A percentile compares a stretch with the other conserved stretches of the same genome.
Evolutionary conservation across 805 yeast species (phyloP).

Genomic region (Saturnispora zaruensis): DNA sequence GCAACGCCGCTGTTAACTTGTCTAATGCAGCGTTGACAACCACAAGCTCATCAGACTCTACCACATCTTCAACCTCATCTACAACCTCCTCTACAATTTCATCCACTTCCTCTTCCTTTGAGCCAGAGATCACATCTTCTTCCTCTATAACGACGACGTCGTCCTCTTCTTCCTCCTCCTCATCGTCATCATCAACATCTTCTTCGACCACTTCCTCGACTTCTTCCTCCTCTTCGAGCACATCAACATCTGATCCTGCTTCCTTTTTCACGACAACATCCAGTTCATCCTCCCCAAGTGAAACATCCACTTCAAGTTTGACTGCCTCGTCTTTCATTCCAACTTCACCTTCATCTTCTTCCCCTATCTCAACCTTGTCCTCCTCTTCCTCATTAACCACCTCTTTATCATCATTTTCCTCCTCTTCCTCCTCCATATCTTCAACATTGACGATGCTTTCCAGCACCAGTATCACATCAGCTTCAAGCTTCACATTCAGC

Average conservation of each 20-base stretch:
- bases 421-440: constrained; percentile 8
- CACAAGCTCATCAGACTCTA: neutral
- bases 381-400: constrained; percentile 2
- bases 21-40: neutral
- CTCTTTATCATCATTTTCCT: constrained; percentile 5
- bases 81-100: constrained; percentile 10
- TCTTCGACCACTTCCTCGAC: constrained; percentile 1
- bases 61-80: constrained; percentile 3
- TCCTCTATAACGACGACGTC: constrained; percentile 6
- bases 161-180: constrained; percentile 3
- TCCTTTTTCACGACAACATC: constrained; percentile 2
- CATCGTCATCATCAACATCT: constrained; percentile 11
- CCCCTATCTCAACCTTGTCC: constrained; percentile 1
- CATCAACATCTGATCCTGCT: constrained; percentile 1
- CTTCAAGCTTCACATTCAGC: constrained; percentile 5
- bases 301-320: constrained; percentile 5
- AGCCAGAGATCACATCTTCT: neutral
- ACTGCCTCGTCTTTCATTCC: constrained; percentile 6
- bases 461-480: neutral
- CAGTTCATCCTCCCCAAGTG: constrained; percentile 4
- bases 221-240: constrained; percentile 8
- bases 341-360: constrained; percentile 7
- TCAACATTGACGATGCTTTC: constrained; percentile 8
- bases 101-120: neutral
- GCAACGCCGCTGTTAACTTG: neutral